These are phyloP conservation scores for Chlorella sp. DNA, from an alignment of 139 green algal genomes.

Conservation along the genomic window DNA sequence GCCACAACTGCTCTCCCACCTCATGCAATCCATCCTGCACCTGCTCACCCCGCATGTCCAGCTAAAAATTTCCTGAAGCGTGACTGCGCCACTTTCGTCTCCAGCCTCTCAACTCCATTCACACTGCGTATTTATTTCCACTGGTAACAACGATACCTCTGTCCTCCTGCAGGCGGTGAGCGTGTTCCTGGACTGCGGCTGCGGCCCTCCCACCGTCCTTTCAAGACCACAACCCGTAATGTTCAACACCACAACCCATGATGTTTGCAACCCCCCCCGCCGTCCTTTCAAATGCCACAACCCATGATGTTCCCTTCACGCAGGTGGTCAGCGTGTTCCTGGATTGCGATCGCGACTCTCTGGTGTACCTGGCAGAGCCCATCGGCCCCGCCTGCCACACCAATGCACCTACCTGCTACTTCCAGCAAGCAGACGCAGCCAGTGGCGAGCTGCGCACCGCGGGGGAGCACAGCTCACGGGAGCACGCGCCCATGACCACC, in stretches of 20 bases:
- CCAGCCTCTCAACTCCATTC: too few relatives aligned
- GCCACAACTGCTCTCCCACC: too few relatives aligned
- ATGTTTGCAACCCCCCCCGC: too few relatives aligned
- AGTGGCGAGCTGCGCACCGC: slow-evolving; percentile 36
- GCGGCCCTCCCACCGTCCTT: slow-evolving; percentile 78
- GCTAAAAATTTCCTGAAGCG: too few relatives aligned
- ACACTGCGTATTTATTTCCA: too few relatives aligned
- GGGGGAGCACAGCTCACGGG: slow-evolving; percentile 52
- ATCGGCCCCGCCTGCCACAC: slow-evolving; percentile 94
- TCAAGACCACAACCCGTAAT: too few relatives aligned
- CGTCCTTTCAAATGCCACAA: too few relatives aligned
- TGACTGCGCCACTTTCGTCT: too few relatives aligned
- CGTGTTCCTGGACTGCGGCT: slow-evolving; percentile 91
- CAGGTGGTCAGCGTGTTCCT: slow-evolving; percentile 57
- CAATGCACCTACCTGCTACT: slow-evolving; percentile 94
- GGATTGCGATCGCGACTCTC: slow-evolving; percentile 96
- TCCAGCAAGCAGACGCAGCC: slow-evolving; percentile 49
- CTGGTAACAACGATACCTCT: neutral
- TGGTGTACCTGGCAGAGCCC: slow-evolving; percentile 93
- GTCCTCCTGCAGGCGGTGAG: slow-evolving; percentile 14
- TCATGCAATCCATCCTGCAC: too few relatives aligned
- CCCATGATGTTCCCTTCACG: neutral
- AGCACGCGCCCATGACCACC: slow-evolving; percentile 73
- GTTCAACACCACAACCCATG: neutral
- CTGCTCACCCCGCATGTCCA: too few relatives aligned